phyloP scores from a whole-genome alignment of 768 basidiomycete species.

The Lanmaoa pseudosensibilis region DNA sequence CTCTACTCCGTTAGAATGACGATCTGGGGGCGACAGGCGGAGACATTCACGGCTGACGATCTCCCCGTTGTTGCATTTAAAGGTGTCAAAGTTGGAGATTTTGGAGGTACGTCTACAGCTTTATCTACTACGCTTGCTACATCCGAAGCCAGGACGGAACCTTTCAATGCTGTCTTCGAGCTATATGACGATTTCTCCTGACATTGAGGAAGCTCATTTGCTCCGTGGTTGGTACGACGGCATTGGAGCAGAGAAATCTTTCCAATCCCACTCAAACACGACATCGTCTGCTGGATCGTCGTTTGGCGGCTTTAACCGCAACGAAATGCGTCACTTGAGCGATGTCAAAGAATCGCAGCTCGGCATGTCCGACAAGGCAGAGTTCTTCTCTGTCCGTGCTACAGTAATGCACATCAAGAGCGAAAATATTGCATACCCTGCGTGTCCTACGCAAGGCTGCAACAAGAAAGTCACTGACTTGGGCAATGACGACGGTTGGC shows the following conservation, averaged over 20 bases:
- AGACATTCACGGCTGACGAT: slow-evolving; percentile 61
- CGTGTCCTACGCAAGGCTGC: slow-evolving; percentile 77
- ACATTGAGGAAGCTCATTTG: slow-evolving; percentile 83
- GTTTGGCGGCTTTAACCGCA: slow-evolving; percentile 57
- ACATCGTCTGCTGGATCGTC: slow-evolving; percentile 39
- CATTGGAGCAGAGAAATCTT: slow-evolving; percentile 58
- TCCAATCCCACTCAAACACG: slow-evolving; percentile 67
- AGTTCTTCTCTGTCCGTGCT: slow-evolving; percentile 78
- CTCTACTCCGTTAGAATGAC: slow-evolving; percentile 79
- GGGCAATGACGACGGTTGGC: slow-evolving; percentile 68
- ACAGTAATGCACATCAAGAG: slow-evolving; percentile 86
- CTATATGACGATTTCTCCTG: slow-evolving; percentile 82
- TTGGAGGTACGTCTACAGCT: slow-evolving; percentile 54
- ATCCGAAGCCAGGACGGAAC: slow-evolving; percentile 57
- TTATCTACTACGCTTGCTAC: slow-evolving; percentile 1
- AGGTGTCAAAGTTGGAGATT: slow-evolving; percentile 91
- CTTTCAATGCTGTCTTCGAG: slow-evolving; percentile 83
- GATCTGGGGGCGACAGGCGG: slow-evolving; percentile 95
- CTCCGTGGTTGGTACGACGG: slow-evolving; percentile 93
- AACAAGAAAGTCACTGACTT: slow-evolving; percentile 85
- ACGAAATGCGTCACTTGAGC: slow-evolving; percentile 68
- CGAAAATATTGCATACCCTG: slow-evolving; percentile 84
- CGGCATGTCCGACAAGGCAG: slow-evolving; percentile 73
- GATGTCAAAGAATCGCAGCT: slow-evolving; percentile 79
- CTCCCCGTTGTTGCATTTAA: slow-evolving; percentile 88